Percentiles rank a stretch among this genome's conserved stretches.
Conservation (phyloP, 257 asterid species). For the Penstemon eatonii region DNA sequence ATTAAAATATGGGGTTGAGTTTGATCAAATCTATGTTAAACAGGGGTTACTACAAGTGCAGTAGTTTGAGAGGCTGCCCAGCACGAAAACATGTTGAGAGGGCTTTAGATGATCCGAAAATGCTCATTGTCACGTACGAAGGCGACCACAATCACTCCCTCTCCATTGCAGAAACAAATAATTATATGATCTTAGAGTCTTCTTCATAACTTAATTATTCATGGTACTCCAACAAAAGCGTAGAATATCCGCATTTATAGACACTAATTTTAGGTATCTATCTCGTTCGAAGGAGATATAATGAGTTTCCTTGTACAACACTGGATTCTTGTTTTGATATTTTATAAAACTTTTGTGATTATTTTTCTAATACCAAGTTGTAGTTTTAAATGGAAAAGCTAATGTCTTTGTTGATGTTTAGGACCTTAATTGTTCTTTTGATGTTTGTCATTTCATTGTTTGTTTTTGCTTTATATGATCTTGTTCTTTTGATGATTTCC, state of each 20-base stretch:
- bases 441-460: background rate
- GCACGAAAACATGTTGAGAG: slow-evolving; percentile 95
- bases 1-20: too few species aligned
- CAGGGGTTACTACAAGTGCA: slow-evolving; percentile 98
- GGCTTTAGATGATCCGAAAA: slow-evolving; percentile 74
- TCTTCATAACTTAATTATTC: slow-evolving; percentile 36
- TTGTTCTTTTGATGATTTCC: slow-evolving; percentile 28
- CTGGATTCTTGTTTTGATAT: background rate
- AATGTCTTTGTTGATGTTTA: slow-evolving; percentile 37
- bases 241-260: background rate
- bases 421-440: background rate
- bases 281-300: slow-evolving; percentile 49
- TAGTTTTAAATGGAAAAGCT: slow-evolving; percentile 3
- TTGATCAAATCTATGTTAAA: too few species aligned
- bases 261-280: slow-evolving; percentile 18
- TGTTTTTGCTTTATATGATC: slow-evolving; percentile 32
- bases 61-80: slow-evolving; percentile 89
- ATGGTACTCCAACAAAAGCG: slow-evolving; percentile 2
- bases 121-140: slow-evolving; percentile 90
- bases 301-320: background rate
- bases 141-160: slow-evolving; percentile 79
- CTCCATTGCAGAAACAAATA: slow-evolving; percentile 50
- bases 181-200: slow-evolving; percentile 63
- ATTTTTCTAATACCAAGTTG: slow-evolving; percentile 4
- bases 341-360: slow-evolving; percentile 8